A percentile compares a stretch with the other conserved stretches of the same genome.
These are phyloP conservation scores for Aspergillus hortae DNA, from an alignment of 2,329 filamentous ascomycete genomes.

Conservation along the genomic window DNA sequence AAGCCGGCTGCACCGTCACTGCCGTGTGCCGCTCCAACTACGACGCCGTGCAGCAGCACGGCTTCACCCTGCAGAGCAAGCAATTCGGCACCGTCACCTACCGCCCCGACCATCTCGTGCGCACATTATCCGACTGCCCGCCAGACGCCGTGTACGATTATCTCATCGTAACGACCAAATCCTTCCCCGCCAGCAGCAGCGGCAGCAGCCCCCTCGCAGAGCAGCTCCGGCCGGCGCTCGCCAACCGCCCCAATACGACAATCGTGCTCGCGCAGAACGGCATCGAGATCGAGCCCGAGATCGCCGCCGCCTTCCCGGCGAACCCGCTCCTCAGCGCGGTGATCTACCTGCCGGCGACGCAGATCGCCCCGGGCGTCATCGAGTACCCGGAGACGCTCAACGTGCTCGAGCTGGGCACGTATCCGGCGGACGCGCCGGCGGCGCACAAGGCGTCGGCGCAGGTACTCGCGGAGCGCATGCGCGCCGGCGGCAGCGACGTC, in stretches of 20 bases:
- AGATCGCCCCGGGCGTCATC: conserved; percentile 48
- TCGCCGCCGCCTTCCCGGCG: conserved; percentile 45
- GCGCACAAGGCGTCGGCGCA: conserved; percentile 28
- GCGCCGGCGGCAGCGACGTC: conserved; percentile 44
- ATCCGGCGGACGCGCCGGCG: conserved; percentile 33
- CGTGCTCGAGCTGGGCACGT: conserved; percentile 49
- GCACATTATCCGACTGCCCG: conserved; percentile 17
- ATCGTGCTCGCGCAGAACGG: conserved; percentile 63
- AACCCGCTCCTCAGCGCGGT: conserved; percentile 56
- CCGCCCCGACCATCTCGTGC: conserved; percentile 17
- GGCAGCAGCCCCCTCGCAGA: conserved; percentile 25
- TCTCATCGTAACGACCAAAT: conserved; percentile 48
- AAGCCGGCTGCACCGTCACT: conserved; percentile 23
- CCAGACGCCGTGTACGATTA: conserved; percentile 40
- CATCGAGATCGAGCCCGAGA: conserved; percentile 58
- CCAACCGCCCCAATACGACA: conserved; percentile 39
- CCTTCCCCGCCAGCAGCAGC: conserved; percentile 33
- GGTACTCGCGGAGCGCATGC: conserved; percentile 42
- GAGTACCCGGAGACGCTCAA: conserved; percentile 44
- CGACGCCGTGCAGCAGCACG: conserved; percentile 18
- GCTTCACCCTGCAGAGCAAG: conserved; percentile 25
- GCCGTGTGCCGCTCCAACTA: conserved; percentile 34
- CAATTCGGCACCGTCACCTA: conserved; percentile 23
- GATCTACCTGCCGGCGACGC: conserved; percentile 52
- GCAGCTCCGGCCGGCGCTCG: conserved; percentile 39